Conservation (phyloP, 805 yeast species). For the Sporopachydermia lactativora region DNA sequence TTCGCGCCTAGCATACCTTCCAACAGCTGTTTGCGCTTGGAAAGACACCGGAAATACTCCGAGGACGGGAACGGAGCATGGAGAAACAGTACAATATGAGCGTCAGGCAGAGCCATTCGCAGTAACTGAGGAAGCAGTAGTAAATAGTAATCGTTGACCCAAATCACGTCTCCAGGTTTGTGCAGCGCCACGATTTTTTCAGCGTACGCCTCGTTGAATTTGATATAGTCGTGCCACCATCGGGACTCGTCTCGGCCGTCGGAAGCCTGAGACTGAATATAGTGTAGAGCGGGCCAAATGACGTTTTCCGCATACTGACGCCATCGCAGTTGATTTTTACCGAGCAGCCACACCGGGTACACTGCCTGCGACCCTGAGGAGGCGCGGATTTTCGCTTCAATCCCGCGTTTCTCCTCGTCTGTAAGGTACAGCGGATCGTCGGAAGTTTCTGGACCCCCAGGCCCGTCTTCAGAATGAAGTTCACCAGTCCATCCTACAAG, state of each 20-base stretch:
- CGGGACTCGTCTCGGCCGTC: conserved; percentile 56
- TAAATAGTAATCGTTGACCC: conserved; percentile 87
- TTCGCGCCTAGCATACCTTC: conserved; percentile 91
- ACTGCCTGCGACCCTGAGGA: conserved; percentile 36
- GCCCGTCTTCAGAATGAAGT: conserved; percentile 23
- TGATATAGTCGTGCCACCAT: conserved; percentile 79
- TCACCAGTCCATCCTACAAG: conserved; percentile 96
- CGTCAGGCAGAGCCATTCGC: conserved; percentile 62
- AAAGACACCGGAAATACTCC: conserved; percentile 82
- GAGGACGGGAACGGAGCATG: conserved; percentile 94
- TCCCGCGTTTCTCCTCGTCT: conserved; percentile 35
- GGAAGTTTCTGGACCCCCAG: conserved; percentile 7
- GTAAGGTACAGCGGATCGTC: conserved; percentile 25
- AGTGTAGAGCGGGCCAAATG: conserved; percentile 92
- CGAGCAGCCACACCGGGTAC: conserved; percentile 81
- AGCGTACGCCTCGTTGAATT: conserved; percentile 82
- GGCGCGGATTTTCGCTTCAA: conserved; percentile 30
- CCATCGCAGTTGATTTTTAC: conserved; percentile 75
- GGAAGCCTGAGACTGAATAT: conserved; percentile 64
- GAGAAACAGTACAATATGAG: conserved; percentile 61
- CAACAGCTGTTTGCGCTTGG: conserved; percentile 67
- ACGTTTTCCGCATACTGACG: conserved; percentile 79
- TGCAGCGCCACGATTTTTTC: conserved; percentile 60
- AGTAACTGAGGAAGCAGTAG: conserved; percentile 71
- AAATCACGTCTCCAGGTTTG: conserved; percentile 77